These are phyloP conservation scores for Diaporthe velutina DNA, from an alignment of 2,329 filamentous ascomycete genomes.

Conservation along the genomic window DNA sequence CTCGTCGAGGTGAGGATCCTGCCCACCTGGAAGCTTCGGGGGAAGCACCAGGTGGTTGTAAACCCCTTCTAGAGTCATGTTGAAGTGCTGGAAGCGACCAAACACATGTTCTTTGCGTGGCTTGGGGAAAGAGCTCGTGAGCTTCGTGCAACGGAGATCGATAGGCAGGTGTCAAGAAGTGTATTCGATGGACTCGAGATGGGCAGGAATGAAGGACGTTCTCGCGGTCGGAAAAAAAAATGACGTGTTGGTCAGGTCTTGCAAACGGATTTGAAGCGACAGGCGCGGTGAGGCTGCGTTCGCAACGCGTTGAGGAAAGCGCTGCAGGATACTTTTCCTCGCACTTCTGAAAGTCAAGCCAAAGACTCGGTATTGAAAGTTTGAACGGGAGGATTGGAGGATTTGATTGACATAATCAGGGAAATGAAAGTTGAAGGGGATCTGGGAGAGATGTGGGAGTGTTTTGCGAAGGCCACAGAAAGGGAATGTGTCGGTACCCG, in stretches of 20 bases:
- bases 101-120: neutral
- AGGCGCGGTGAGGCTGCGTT: neutral
- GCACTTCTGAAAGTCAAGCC: neutral
- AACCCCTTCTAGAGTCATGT: constrained; percentile 22
- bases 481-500: neutral
- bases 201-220: neutral
- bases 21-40: constrained; percentile 49
- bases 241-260: neutral
- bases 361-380: neutral
- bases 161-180: neutral
- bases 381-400: neutral
- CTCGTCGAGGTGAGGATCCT: constrained; percentile 45
- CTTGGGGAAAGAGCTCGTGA: neutral
- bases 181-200: rapidly evolving
- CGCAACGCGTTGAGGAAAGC: neutral
- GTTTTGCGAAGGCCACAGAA: neutral
- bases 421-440: too few relatives aligned
- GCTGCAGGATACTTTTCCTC: neutral
- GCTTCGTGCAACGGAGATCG: neutral
- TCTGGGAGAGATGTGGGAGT: neutral
- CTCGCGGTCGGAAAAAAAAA: neutral
- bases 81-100: neutral
- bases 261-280: neutral
- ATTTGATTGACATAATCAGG: neutral
- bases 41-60: constrained; percentile 56